These are phyloP conservation scores for Combretum micranthum DNA, from an alignment of 345 rosid species.

Conservation along the genomic window DNA sequence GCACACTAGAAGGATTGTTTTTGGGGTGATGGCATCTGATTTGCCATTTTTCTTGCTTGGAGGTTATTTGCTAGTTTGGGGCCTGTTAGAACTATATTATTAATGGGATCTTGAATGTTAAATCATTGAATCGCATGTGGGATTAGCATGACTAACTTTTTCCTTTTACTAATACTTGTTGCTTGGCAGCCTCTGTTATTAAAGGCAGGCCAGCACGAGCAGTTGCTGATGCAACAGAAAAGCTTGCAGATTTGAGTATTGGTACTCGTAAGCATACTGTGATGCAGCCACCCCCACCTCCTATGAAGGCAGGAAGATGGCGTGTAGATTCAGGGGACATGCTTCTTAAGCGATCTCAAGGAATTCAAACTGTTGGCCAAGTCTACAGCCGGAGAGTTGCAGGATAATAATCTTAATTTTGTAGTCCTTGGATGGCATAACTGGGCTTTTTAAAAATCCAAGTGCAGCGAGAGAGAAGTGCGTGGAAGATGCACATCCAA, in stretches of 20 bases:
- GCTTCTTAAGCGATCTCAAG: conserved; percentile 42
- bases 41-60: too few relatives aligned
- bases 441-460: too few relatives aligned
- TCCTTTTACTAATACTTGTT: background rate
- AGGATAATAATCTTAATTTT: conserved; percentile 21
- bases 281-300: conserved; percentile 5
- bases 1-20: too few relatives aligned
- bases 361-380: conserved; percentile 27
- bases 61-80: too few relatives aligned
- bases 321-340: conserved; percentile 27
- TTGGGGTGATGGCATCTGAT: too few relatives aligned
- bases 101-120: background rate
- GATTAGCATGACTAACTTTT: background rate
- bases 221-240: conserved; percentile 5
- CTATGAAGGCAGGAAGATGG: conserved; percentile 6
- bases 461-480: too few relatives aligned
- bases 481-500: too few relatives aligned
- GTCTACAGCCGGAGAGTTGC: conserved; percentile 39
- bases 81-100: too few relatives aligned
- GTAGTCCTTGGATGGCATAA: too few relatives aligned
- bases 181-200: conserved; percentile 25
- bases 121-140: background rate
- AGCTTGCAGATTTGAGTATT: conserved; percentile 9
- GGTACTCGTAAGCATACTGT: conserved; percentile 1
- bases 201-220: conserved; percentile 15